Evolutionary conservation across 2,329 filamentous ascomycete genomes (phyloP).

Genomic region (Gnomoniopsis sp.): DNA sequence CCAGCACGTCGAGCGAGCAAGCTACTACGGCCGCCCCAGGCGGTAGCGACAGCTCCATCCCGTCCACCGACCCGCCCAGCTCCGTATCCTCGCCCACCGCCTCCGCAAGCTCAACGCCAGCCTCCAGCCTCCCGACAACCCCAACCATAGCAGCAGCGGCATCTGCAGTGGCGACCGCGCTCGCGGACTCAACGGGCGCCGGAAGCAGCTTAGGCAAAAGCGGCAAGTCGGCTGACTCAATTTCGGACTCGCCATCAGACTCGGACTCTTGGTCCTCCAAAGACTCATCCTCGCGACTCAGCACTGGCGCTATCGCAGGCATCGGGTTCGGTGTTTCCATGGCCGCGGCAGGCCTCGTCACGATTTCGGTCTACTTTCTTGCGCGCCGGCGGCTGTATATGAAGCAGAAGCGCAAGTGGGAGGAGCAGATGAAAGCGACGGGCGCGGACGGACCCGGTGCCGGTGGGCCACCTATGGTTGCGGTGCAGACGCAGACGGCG

Average conservation of each 20-base stretch:
- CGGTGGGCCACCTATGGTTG: background rate
- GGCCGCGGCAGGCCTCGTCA: conserved; percentile 2
- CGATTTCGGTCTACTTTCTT: conserved; percentile 6
- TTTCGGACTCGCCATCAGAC: background rate
- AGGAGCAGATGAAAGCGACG: background rate
- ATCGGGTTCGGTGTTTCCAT: conserved; percentile 5
- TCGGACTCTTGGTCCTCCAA: background rate
- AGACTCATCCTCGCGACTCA: background rate
- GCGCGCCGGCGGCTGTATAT: conserved; percentile 8
- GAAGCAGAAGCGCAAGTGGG: conserved; percentile 7
- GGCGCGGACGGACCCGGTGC: background rate
- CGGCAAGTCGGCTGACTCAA: background rate
- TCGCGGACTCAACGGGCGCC: background rate
- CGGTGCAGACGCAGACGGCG: background rate
- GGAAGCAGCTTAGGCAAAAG: background rate
- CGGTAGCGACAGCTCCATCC: background rate
- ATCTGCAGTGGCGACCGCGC: background rate
- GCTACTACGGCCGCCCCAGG: background rate
- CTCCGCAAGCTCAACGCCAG: background rate
- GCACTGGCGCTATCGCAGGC: conserved; percentile 1
- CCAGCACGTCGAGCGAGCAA: background rate
- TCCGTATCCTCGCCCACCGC: background rate
- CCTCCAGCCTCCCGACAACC: background rate
- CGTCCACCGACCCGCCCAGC: background rate
- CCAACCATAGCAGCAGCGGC: background rate